Evolutionary conservation across 805 yeast species (phyloP).

Genomic region (Candida koratica): DNA sequence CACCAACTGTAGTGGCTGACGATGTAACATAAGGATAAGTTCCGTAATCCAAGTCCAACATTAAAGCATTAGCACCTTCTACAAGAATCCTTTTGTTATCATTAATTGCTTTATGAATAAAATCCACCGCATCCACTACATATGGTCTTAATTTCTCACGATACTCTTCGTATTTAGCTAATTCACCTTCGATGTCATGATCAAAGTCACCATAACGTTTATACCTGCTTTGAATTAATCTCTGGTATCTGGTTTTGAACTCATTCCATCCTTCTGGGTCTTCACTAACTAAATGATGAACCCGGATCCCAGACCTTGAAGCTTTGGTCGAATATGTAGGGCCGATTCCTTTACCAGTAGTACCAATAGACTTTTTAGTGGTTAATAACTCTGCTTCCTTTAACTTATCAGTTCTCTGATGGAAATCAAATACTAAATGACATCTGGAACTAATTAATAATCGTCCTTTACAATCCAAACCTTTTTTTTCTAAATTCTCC

Average conservation of each 20-base stretch:
- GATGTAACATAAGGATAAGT: conserved; percentile 98
- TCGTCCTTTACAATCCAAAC: conserved; percentile 69
- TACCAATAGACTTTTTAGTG: conserved; percentile 86
- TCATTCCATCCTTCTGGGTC: conserved; percentile 92
- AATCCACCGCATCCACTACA: conserved; percentile 88
- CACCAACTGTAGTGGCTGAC: conserved; percentile 94
- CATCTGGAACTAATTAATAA: conserved; percentile 90
- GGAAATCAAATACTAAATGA: conserved; percentile 95
- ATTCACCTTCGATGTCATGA: conserved; percentile 76
- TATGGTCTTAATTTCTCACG: conserved; percentile 77
- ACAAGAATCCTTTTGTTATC: conserved; percentile 82
- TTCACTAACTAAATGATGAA: conserved; percentile 88
- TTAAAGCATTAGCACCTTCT: conserved; percentile 97
- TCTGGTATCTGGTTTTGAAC: conserved; percentile 71
- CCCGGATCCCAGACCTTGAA: conserved; percentile 93
- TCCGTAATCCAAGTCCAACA: conserved; percentile 97
- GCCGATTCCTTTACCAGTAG: conserved; percentile 98
- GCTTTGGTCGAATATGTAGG: conserved; percentile 97
- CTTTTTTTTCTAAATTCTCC: conserved; percentile 75
- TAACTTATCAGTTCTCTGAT: conserved; percentile 92
- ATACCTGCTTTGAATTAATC: conserved; percentile 75
- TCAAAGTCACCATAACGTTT: conserved; percentile 93
- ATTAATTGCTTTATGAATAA: conserved; percentile 72
- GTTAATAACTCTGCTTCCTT: conserved; percentile 85
- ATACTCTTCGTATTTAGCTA: conserved; percentile 69